A percentile compares a stretch with the other conserved stretches of the same genome.
Evolutionary conservation across 2,329 filamentous ascomycete genomes (phyloP).

Genomic region (Colletotrichum sp.): DNA sequence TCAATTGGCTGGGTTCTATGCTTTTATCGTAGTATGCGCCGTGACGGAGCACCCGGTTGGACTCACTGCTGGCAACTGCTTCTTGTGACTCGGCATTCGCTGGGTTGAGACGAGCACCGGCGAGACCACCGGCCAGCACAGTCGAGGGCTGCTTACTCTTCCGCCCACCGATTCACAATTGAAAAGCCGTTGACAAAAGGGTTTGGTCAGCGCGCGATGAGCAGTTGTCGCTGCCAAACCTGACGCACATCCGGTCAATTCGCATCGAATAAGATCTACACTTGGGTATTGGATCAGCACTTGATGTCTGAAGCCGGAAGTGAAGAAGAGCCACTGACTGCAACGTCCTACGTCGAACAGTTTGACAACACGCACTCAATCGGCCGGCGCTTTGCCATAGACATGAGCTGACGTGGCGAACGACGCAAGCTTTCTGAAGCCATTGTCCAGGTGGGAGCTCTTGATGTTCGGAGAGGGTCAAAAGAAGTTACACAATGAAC

Average conservation of each 20-base stretch:
- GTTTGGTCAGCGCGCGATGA: neutral
- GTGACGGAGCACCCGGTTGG: neutral
- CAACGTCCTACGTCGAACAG: neutral
- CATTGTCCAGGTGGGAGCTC: neutral
- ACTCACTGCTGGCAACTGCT: neutral
- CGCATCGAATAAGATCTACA: neutral
- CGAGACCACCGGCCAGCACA: neutral
- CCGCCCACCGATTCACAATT: neutral
- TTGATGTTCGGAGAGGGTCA: neutral
- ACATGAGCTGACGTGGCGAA: neutral
- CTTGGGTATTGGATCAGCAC: neutral
- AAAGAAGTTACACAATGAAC: neutral
- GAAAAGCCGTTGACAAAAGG: neutral
- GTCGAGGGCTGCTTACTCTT: rapidly evolving
- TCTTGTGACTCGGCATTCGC: neutral
- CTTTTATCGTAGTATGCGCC: neutral
- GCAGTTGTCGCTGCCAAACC: neutral
- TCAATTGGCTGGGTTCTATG: neutral
- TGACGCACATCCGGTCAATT: neutral
- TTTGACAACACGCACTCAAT: neutral
- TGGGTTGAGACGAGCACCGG: neutral
- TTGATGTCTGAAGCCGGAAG: neutral
- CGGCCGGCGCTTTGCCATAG: neutral
- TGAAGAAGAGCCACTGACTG: neutral
- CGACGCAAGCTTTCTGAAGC: neutral